Evolutionary conservation across 1,284 basidiomycete species (phyloP), one percentile per base, ranked within the genome.

Genomic region (Neolentinus lepideus): DNA sequence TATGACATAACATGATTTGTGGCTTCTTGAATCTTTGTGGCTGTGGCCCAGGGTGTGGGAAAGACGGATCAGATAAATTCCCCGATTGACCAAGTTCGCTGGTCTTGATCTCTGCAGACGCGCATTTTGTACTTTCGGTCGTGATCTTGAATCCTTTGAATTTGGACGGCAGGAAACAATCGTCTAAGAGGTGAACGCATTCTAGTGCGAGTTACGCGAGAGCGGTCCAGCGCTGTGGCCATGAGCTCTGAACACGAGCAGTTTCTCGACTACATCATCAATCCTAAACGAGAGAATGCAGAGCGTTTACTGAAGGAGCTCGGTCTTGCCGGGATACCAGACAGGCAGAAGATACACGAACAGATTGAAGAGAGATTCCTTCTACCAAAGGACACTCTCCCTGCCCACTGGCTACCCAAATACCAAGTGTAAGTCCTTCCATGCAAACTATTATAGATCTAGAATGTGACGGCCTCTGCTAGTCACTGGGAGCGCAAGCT

Each of bases 401-500:
- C 87, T 2, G 69, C 76, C 11, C 83, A 89, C 59, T 89, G 86
- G 85, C 73, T 92, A 54, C 76, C 84, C 36, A 78, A 75, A 35
- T 90, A 90, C 66, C 89, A 92, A 75, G 74, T 86, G 90, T 92
- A 71, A 25, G 25, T 27, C 24, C 46, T 12, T 36, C 12, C 14
- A n/a, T n/a, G n/a, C 12, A 19, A 3, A 29, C 12, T 8, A 14
- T 33, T 14, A 10, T 11, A 12, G 12, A n/a, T 19, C 2, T 51
- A 4, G 36, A 38, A 51, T 14, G 3, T 16, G 8, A 56, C 33
- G n/a, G 14, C 36, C 35, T 66, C 68, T 31, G 29, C 29, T 64
- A 92, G 90, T 66, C 81, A 86, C 56, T 92, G 89, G 89, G 78
- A 87, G 52, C 74, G 78, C 58, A 70, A 76, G 54, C 66, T 86